phyloP scores from a whole-genome alignment of 306 rosid species.

The Crotalaria pallida region DNA sequence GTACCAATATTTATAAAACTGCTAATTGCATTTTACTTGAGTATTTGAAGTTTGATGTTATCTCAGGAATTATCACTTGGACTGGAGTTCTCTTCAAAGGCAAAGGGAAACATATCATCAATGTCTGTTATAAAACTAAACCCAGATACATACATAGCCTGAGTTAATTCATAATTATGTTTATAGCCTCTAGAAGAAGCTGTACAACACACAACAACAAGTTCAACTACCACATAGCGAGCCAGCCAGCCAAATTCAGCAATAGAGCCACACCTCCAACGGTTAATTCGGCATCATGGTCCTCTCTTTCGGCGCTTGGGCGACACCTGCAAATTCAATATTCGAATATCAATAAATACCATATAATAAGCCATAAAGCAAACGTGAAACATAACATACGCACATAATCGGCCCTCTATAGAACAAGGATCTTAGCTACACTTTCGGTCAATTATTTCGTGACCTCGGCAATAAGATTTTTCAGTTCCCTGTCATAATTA shows the following conservation, averaged over 20 bases:
- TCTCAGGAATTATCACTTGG: slow-evolving; percentile 8
- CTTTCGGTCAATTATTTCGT: not conserved
- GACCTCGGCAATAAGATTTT: not conserved
- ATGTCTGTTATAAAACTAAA: slow-evolving; percentile 11
- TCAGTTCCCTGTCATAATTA: not conserved
- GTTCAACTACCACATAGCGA: not conserved
- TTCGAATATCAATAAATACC: not conserved
- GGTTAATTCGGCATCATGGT: not conserved
- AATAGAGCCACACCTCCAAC: not conserved
- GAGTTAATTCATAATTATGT: slow-evolving; percentile 26
- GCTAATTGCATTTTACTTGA: not conserved
- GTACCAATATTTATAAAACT: not conserved
- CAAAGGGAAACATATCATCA: slow-evolving; percentile 11
- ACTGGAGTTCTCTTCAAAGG: slow-evolving; percentile 3
- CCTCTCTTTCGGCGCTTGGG: slow-evolving; percentile 33
- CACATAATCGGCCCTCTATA: not conserved
- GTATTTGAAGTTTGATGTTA: not conserved
- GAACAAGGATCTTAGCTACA: not conserved
- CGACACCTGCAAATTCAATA: slow-evolving; percentile 28
- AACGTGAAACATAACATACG: not conserved
- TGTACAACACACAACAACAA: slow-evolving; percentile 28
- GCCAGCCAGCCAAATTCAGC: not conserved
- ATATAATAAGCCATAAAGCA: not conserved
- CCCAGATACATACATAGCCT: slow-evolving; percentile 17
- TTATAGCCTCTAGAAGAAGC: slow-evolving; percentile 32